phyloP scores from a whole-genome alignment of 768 basidiomycete genomes.

The Piloderma croceum region DNA sequence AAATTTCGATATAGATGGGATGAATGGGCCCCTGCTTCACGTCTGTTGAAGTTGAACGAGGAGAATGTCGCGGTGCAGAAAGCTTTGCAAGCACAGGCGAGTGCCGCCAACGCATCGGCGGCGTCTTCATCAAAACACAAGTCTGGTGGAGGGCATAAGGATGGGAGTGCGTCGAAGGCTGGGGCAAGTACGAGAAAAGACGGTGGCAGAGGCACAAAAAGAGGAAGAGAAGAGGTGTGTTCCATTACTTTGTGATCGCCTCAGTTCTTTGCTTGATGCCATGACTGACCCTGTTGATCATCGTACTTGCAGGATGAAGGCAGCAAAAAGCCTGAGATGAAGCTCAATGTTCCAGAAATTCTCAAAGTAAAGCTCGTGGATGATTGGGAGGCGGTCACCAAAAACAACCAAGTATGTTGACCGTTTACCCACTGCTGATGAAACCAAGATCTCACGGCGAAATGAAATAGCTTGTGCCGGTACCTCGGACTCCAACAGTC shows the following conservation, averaged over 20 bases:
- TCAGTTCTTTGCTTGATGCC: not conserved
- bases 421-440: not conserved
- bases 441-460: not conserved
- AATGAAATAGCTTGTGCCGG: conserved; percentile 63
- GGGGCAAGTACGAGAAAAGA: conserved; percentile 45
- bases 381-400: conserved; percentile 97
- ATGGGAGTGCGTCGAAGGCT: conserved; percentile 7
- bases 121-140: conserved; percentile 19
- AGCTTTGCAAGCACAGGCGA: conserved; percentile 43
- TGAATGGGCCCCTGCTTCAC: conserved; percentile 85
- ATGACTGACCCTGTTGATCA: conserved; percentile 1
- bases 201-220: conserved; percentile 59
- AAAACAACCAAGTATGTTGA: conserved; percentile 77
- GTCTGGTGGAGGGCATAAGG: conserved; percentile 14
- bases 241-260: conserved; percentile 4
- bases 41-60: conserved; percentile 83
- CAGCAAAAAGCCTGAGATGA: conserved; percentile 80
- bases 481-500: conserved; percentile 80
- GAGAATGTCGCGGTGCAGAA: conserved; percentile 76
- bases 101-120: conserved; percentile 33
- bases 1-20: conserved; percentile 67
- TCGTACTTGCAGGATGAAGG: conserved; percentile 56
- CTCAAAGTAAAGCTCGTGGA: conserved; percentile 88
- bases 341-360: conserved; percentile 82
- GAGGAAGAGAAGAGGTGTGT: conserved; percentile 69